Evolutionary conservation across 2,329 filamentous ascomycete species (phyloP), one percentile per base, ranked within the genome.

Genomic region (Aspergillus ruber): DNA sequence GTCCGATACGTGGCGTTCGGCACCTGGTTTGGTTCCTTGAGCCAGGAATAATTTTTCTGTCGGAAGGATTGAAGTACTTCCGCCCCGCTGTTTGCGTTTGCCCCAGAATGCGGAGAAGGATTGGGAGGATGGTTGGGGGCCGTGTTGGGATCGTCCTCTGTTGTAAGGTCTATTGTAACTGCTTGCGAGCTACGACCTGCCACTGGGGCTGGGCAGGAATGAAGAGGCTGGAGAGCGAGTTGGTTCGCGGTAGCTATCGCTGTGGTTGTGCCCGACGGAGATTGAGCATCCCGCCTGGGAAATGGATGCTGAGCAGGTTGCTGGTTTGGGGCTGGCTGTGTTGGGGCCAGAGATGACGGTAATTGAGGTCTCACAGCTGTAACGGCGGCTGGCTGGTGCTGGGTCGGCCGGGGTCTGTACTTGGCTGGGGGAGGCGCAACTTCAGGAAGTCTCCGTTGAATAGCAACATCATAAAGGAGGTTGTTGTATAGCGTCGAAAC

Each of bases 41-140:
- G 56, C 66, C 65, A 68, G 12, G 42, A 21, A 43, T 67, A 65
- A 21, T 57, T 51, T 43, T 68, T 69, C 21, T 54, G 57, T 41
- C 55, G 59, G 44, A 68, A 52, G 5, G 55, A 49, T 7, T 50
- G 52, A n/a, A 58, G 55, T 23, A 64, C 55, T 15, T 54, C 49
- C 40, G 47, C 47, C 18, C 53, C 46, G 21, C 45, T 40, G 46
- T 40, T 13, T 33, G 35, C 6, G 41, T 9, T 39, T 18, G 17
- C 36, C 36, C 25, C 9, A 12, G 25, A 29, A 15, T 6, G 44
- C 45, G 15, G 27, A 6, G 18, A 18, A 33, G 15, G 18, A 36
- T 18, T 17, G n/a, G 6, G 45, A 8, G 20, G 46, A 25, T 17
- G 33, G 20, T 29, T 25, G 29, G 12, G 42, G 23, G 23, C 38